Conservation (phyloP, 2,329 filamentous ascomycete genomes). For the Fusarium robinianum region DNA sequence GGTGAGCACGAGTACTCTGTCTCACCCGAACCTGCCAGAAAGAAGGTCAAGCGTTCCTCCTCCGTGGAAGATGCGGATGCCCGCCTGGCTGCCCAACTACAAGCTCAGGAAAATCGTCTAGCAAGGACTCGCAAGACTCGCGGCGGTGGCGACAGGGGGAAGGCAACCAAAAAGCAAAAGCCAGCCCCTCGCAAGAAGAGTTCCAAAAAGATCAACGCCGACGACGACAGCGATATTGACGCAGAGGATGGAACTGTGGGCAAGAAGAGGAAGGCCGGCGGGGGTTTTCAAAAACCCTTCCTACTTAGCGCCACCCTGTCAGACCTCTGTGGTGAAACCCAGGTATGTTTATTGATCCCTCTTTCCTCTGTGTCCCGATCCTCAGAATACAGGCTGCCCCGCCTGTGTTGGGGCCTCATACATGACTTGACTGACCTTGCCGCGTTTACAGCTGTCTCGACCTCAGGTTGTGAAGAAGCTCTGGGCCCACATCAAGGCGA, state of each 20-base stretch:
- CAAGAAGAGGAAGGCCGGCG: conserved; percentile 79
- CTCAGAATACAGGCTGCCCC: no score
- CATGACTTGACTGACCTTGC: conserved; percentile 20
- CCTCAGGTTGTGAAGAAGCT: conserved; percentile 96
- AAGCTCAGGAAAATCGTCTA: conserved; percentile 85
- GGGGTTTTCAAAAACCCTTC: conserved; percentile 90
- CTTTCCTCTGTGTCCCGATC: neutral
- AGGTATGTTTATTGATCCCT: conserved; percentile 53
- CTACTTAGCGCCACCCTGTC: conserved; percentile 71
- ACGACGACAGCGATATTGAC: conserved; percentile 79
- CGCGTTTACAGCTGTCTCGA: conserved; percentile 70
- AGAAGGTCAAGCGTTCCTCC: conserved; percentile 70
- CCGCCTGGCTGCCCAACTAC: conserved; percentile 81
- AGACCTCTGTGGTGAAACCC: conserved; percentile 70
- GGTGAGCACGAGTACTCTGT: conserved; percentile 55
- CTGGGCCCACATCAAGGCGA: conserved; percentile 91
- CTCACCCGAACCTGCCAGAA: conserved; percentile 54
- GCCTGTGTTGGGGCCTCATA: no score
- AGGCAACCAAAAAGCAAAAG: conserved; percentile 67
- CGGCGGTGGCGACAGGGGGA: conserved; percentile 67
- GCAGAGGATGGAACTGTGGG: conserved; percentile 59
- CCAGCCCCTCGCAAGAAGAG: conserved; percentile 70
- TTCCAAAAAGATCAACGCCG: conserved; percentile 72
- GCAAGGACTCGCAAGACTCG: conserved; percentile 73
- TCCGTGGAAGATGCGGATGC: conserved; percentile 77